These are phyloP conservation scores for Phytophthora colocasiae DNA, from an alignment of 352 stramenopile species.

Conservation along the genomic window DNA sequence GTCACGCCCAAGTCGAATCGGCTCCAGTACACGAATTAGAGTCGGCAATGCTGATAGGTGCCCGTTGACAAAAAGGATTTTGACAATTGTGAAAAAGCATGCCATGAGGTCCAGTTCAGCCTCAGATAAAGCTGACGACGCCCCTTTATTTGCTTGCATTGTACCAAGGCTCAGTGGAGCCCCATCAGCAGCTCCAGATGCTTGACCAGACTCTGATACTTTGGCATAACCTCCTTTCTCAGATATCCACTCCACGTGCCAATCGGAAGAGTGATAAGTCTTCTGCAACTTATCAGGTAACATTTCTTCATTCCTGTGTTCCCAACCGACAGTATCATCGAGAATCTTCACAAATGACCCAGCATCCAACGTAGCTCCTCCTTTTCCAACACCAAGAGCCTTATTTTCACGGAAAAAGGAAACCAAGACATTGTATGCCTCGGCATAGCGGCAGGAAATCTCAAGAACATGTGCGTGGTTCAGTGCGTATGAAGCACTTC, in stretches of 20 bases:
- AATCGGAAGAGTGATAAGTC: background rate
- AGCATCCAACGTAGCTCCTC: slow-evolving; percentile 26
- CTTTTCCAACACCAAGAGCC: slow-evolving; percentile 38
- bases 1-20: slow-evolving; percentile 56
- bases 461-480: slow-evolving; percentile 76
- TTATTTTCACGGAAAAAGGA: slow-evolving; percentile 54
- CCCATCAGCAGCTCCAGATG: background rate
- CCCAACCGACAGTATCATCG: slow-evolving; percentile 31
- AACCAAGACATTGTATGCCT: slow-evolving; percentile 49
- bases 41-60: slow-evolving; percentile 51
- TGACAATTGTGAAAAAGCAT: slow-evolving; percentile 83
- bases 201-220: slow-evolving; percentile 18
- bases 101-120: slow-evolving; percentile 82
- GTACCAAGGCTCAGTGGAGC: background rate
- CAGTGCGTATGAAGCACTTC: slow-evolving; percentile 67
- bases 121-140: slow-evolving; percentile 19
- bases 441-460: slow-evolving; percentile 45
- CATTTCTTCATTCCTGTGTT: background rate
- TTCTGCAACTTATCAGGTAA: too few species aligned
- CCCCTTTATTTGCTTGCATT: slow-evolving; percentile 6
- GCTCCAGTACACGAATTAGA: slow-evolving; percentile 72
- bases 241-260: slow-evolving; percentile 41
- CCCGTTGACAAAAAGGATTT: slow-evolving; percentile 85
- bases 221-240: slow-evolving; percentile 26
- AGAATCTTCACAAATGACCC: slow-evolving; percentile 45